phyloP scores from a whole-genome alignment of 1,284 basidiomycete genomes.

The Cutaneotrichosporon sp. region DNA sequence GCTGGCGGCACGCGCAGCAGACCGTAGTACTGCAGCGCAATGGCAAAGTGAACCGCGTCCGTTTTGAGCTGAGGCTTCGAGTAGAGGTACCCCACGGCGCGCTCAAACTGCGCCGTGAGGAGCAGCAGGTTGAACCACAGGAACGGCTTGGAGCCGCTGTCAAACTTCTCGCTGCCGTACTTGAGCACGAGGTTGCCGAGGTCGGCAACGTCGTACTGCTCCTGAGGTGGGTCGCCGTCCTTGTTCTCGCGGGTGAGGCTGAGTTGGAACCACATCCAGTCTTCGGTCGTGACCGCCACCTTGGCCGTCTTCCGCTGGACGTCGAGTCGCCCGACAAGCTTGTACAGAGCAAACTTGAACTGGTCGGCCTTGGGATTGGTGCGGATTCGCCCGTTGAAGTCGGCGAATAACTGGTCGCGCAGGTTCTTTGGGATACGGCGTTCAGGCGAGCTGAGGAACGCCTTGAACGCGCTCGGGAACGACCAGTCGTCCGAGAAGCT shows the following conservation, averaged over 20 bases:
- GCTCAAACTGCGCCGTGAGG: slow-evolving; percentile 91
- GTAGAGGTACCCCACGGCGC: slow-evolving; percentile 86
- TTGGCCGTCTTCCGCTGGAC: slow-evolving; percentile 75
- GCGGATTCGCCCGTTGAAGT: slow-evolving; percentile 90
- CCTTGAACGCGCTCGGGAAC: slow-evolving; percentile 79
- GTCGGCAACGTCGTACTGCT: slow-evolving; percentile 69
- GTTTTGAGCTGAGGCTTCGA: slow-evolving; percentile 83
- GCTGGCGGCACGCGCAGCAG: slow-evolving; percentile 81
- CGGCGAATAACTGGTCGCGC: slow-evolving; percentile 78
- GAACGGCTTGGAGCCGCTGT: slow-evolving; percentile 64
- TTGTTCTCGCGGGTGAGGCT: slow-evolving; percentile 65
- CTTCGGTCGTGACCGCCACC: slow-evolving; percentile 89
- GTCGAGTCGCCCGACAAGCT: slow-evolving; percentile 91
- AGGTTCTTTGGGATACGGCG: slow-evolving; percentile 73
- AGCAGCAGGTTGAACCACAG: slow-evolving; percentile 88
- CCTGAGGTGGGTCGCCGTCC: slow-evolving; percentile 63
- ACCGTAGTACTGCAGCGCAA: slow-evolving; percentile 91
- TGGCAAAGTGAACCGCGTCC: slow-evolving; percentile 91
- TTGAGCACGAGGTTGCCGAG: slow-evolving; percentile 77
- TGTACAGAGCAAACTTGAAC: slow-evolving; percentile 93
- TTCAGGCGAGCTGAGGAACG: slow-evolving; percentile 81
- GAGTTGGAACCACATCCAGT: slow-evolving; percentile 98
- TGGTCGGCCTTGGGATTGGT: slow-evolving; percentile 79
- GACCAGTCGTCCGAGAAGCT: slow-evolving; percentile 78
- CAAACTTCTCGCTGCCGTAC: slow-evolving; percentile 90